phyloP scores from a whole-genome alignment of 140 eudicot genomes.

The Flaveria floridana region DNA sequence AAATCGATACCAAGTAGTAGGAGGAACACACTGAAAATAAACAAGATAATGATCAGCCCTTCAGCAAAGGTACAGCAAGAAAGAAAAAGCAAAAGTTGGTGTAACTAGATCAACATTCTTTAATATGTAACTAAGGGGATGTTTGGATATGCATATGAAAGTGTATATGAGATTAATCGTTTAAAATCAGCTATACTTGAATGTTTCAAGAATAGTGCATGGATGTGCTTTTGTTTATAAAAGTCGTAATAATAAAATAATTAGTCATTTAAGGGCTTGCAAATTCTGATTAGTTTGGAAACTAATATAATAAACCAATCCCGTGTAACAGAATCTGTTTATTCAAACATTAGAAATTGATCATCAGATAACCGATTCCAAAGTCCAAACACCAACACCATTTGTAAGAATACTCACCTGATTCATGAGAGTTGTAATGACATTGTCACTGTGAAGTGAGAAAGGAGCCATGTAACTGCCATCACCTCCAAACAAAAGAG shows the following conservation, averaged over 20 bases:
- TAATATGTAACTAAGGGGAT: background rate
- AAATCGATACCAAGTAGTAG: constrained; percentile 93
- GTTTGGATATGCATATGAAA: background rate
- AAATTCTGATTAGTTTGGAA: background rate
- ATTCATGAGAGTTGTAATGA: constrained; percentile 81
- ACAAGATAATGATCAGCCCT: background rate
- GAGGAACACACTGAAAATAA: constrained; percentile 67
- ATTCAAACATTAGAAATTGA: background rate
- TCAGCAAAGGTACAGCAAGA: constrained; percentile 16
- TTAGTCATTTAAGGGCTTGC: background rate
- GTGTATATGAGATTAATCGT: too few species aligned
- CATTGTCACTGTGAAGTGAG: constrained; percentile 77
- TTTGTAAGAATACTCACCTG: constrained; percentile 53
- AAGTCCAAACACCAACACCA: background rate
- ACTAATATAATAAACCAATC: background rate
- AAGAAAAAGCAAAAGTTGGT: constrained; percentile 11
- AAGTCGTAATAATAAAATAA: background rate
- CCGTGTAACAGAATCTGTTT: background rate
- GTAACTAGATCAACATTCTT: background rate
- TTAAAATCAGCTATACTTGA: background rate
- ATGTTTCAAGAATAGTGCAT: background rate
- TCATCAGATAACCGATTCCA: background rate
- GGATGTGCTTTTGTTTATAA: background rate
- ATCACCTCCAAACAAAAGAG: constrained; percentile 90
- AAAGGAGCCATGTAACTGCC: constrained; percentile 97